Evolutionary conservation across 306 rosid genomes (phyloP).

Genomic region (Citrullus amarus): DNA sequence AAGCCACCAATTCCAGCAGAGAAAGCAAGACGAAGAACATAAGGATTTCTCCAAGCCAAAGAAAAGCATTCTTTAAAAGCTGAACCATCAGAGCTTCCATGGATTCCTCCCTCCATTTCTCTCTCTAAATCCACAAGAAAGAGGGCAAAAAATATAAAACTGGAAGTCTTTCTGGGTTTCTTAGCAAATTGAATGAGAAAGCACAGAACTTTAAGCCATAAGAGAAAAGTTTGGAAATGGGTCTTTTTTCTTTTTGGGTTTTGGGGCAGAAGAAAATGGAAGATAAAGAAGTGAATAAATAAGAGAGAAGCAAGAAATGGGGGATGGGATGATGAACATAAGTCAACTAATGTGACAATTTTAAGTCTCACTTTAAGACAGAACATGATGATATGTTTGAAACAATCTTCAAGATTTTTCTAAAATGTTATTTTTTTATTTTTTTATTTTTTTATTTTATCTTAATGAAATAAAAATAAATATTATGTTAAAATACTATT

Average conservation of each 20-base stretch:
- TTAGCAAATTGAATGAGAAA: neutral
- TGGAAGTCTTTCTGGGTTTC: neutral
- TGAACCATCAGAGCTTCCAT: slow-evolving; percentile 31
- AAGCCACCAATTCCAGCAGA: slow-evolving; percentile 88
- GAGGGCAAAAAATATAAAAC: neutral
- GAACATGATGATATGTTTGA: neutral
- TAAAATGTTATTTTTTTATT: neutral
- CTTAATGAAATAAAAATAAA: too few relatives aligned
- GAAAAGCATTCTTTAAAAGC: slow-evolving; percentile 58
- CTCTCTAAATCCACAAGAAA: neutral
- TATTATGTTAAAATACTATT: too few relatives aligned
- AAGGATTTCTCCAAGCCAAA: slow-evolving; percentile 50
- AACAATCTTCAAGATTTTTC: neutral
- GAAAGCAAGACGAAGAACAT: slow-evolving; percentile 66
- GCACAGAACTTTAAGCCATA: neutral
- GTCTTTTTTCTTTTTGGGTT: neutral
- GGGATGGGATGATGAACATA: neutral
- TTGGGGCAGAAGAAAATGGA: neutral
- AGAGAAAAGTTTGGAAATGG: neutral
- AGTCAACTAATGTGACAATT: neutral
- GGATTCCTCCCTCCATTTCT: slow-evolving; percentile 43
- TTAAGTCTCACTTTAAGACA: neutral
- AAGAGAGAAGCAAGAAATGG: neutral
- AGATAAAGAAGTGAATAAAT: neutral
- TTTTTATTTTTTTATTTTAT: too few relatives aligned